Evolutionary conservation across 2,329 filamentous ascomycete genomes (phyloP), one percentile per base, ranked within the genome.

Genomic region (Pseudogymnoascus destructans): DNA sequence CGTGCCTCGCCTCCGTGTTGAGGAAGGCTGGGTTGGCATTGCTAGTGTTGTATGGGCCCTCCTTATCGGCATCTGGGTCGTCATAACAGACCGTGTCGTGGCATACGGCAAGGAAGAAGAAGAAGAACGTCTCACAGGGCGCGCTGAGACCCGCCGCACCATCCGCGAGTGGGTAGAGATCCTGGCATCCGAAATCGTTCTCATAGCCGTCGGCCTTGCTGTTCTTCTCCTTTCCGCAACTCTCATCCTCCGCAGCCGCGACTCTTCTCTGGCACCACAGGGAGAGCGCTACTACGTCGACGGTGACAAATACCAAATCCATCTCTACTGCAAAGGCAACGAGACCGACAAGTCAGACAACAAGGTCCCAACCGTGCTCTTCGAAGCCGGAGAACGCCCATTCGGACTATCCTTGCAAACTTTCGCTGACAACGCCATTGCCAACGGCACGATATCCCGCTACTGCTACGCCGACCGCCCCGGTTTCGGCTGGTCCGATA

Each of bases 381-480:
- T 97, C 3, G 92, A 97, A 69, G 89, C 84, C 2, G 91, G 89
- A 15, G 88, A 95, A 66, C 75, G 80, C 19, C 84, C 92, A 0
- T 84, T 89, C 13, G 90, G 95, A 69, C 75, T 87, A 64, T 82
- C 85, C 5, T 77, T 98, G 58, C 86, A 90, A 73, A 79, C 84
- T 58, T 89, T 95, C 73, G 87, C 89, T 9, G 82, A 90, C 60
- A 77, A 83, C 58, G 84, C 87, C 1, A 76, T 90, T 63, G 77
- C 82, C 63, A 93, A 93, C 66, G 88, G 89, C 36, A 87, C 86
- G 49, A 93, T 98, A 65, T 75, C 77, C 59, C 84, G 92, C 60
- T 97, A 95, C 74, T 98, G 93, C 77, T 96, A 95, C 71, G 91
- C 89, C 69, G 93, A 98, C 69, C 86, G 93, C 19, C 93, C 93